Evolutionary conservation across 108 stramenopile genomes (phyloP), one percentile per base, ranked within the genome.

Genomic region (Nitzschia sp.): DNA sequence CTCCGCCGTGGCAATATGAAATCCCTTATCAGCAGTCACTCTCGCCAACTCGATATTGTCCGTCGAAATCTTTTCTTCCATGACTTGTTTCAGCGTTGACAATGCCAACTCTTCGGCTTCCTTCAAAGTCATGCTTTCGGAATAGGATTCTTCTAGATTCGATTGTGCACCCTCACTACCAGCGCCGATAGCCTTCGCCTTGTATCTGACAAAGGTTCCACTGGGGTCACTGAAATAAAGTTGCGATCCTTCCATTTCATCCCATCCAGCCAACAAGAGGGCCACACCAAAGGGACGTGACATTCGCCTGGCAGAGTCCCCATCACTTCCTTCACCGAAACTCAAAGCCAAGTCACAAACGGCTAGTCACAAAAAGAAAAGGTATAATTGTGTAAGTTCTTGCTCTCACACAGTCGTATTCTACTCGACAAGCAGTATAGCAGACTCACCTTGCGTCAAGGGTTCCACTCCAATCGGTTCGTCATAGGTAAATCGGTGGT

Each of bases 161-260:
- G 82, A 86, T 75, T 98, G 97, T 23, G 99, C 99, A 1, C 98
- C 98, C 81, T 99, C 97, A 59, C 83, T 77, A 0, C 99, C 99
- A 1, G 97, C 95, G 6, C 99, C 99, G 65, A 99, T 99, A 30
- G 99, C 99, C 87, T 98, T 98, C 67, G 98, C 98, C 85, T 98
- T 98, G 89, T 97, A 99, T 75, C 91, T 82, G 29, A 97, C 93
- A 82, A 97, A 99, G 46, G 97, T 98, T 21, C 99, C 99, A 28
- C 85, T 85, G 3, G 99, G 99, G 76, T 99, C 99, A 53, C 93
- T 91, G 84, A 97, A 98, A 86, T 93, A 99, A 38, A 99, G 89
- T 74, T 98, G 98, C 34, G 97, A 90, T 13, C 99, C 99, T 30
- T 85, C 62, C 64, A 96, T 77, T 33, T 89, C 87, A 76, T 99